Evolutionary conservation across 768 basidiomycete species (phyloP).

Genomic region (Xanthoconium purpureum): DNA sequence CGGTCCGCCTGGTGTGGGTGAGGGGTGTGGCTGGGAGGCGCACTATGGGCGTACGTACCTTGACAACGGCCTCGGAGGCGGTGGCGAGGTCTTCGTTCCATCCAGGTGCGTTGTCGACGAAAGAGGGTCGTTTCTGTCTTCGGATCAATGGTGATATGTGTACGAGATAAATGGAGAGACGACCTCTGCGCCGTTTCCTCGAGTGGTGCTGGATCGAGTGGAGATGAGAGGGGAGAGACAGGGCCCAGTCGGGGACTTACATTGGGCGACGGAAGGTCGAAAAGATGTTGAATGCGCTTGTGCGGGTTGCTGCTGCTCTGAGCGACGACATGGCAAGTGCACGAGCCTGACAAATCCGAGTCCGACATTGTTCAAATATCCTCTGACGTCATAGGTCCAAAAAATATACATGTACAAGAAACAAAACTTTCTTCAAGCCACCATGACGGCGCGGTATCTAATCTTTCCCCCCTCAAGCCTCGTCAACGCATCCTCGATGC

Average conservation of each 20-base stretch:
- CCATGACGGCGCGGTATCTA: conserved; percentile 34
- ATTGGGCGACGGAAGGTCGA: neutral
- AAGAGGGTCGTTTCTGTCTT: conserved; percentile 51
- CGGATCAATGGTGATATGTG: conserved; percentile 30
- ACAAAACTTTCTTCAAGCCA: neutral
- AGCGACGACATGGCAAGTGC: conserved; percentile 12
- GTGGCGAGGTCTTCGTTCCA: conserved; percentile 71
- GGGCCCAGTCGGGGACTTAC: neutral
- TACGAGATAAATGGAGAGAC: neutral
- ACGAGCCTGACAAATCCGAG: neutral
- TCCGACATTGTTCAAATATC: neutral
- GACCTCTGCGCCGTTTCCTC: conserved; percentile 57
- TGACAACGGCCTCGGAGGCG: conserved; percentile 62
- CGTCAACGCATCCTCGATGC: conserved; percentile 29
- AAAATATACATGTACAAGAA: neutral
- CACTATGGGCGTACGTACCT: conserved; percentile 36
- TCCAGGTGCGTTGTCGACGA: conserved; percentile 56
- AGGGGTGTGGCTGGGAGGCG: neutral
- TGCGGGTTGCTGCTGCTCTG: conserved; percentile 4
- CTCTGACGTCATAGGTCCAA: neutral
- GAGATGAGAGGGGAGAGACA: conserved; percentile 2
- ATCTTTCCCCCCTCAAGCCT: conserved; percentile 26
- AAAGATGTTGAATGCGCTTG: neutral
- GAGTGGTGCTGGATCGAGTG: conserved; percentile 44
- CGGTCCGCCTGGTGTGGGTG: conserved; percentile 25